Conservation (phyloP, 2,329 filamentous ascomycete species). For the Phyllosticta ampelicida region DNA sequence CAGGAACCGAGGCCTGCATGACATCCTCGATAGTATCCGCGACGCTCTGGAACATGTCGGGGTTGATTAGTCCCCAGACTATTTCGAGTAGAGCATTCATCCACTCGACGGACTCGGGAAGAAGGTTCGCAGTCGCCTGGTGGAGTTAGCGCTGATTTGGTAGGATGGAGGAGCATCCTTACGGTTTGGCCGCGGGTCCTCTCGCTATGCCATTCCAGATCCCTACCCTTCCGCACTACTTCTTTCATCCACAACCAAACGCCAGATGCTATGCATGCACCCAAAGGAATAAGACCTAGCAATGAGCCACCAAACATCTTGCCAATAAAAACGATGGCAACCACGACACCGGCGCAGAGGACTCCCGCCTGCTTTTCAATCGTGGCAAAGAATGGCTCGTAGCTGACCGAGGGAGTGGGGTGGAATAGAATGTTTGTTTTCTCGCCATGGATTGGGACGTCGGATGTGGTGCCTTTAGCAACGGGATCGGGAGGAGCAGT, state of each 20-base stretch:
- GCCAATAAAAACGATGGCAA: slow-evolving; percentile 65
- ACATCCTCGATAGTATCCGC: slow-evolving; percentile 93
- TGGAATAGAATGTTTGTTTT: slow-evolving; percentile 96
- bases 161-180: slow-evolving; percentile 15
- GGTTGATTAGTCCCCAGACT: slow-evolving; percentile 85
- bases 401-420: slow-evolving; percentile 80
- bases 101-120: slow-evolving; percentile 88
- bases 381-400: slow-evolving; percentile 72
- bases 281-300: slow-evolving; percentile 65
- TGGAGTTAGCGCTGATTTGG: slow-evolving; percentile 1
- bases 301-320: slow-evolving; percentile 69
- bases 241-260: slow-evolving; percentile 89
- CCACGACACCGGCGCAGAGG: slow-evolving; percentile 59
- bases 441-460: slow-evolving; percentile 91
- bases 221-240: slow-evolving; percentile 67
- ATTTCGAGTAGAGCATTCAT: slow-evolving; percentile 81
- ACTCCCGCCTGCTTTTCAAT: slow-evolving; percentile 65
- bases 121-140: slow-evolving; percentile 69
- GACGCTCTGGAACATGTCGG: slow-evolving; percentile 84
- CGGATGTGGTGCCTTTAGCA: slow-evolving; percentile 69
- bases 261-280: slow-evolving; percentile 59
- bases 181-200: slow-evolving; percentile 71
- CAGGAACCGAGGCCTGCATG: slow-evolving; percentile 90
- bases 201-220: slow-evolving; percentile 81
- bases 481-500: slow-evolving; percentile 85